Evolutionary conservation across 352 stramenopile genomes (phyloP), one percentile per base, ranked within the genome.

Genomic region (Globisporangium irregulare): DNA sequence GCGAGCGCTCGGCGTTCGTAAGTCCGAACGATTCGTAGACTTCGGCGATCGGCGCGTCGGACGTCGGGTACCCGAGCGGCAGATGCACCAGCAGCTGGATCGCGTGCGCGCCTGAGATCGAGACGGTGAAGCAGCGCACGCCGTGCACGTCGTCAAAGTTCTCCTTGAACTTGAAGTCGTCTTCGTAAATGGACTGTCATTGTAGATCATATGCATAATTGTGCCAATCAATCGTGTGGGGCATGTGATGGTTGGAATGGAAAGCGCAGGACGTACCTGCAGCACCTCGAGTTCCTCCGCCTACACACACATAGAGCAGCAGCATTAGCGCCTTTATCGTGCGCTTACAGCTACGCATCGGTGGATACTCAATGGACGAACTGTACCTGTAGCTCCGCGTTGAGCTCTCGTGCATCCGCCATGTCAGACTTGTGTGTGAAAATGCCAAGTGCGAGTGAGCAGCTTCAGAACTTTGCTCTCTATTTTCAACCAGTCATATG

Each of bases 21-120:
- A 94, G 76, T 6, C 88, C 88, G 20, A 93, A 90, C 2, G 85
- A 94, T 59, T 96, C 87, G 73, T 92, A 89, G 0, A 96, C 79
- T 73, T 92, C 76, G 25, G 84, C 86, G 60, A 96, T 74, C 7
- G 88, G 88, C 14, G 86, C 70, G 53, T 94, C 87, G 0, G 64
- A 73, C 25, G 80, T 87, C 41, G 88, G 88, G 38, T 96, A 96
- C 57, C 76, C 80, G 22, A 81, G 59, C 29, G 88, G 88, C 34
- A 96, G 57, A 50, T 96, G 82, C 6, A 96, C 74, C 20, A 91
- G 63, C 25, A 95, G 70, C 59, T 84, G 77, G 50, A 95, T 87
- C 54, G 77, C 76, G 62, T 92, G 82, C 34, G 75, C 75, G 0
- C 87, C 87, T 3, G 79, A 81, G 18, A 95, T 70, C 24, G 73